Evolutionary conservation across 1,284 basidiomycete genomes (phyloP), one percentile per base, ranked within the genome.

Genomic region (Trichosporon faecale): DNA sequence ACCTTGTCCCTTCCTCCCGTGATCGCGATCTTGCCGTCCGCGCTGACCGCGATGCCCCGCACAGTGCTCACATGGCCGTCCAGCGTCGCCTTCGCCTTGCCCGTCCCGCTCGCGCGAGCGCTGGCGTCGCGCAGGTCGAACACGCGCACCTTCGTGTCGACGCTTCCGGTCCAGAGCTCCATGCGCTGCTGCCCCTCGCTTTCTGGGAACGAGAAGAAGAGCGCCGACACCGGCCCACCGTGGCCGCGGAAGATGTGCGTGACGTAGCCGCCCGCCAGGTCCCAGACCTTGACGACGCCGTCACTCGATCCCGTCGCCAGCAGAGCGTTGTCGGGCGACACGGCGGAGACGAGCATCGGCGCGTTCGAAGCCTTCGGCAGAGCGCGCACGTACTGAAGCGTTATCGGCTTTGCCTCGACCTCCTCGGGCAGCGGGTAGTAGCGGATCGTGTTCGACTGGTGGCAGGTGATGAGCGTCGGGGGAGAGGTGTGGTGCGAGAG

Each of bases 181-280:
- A 95, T 91, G 66, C 86, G 87, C 37, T 74, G 72, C 65, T 74
- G 61, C 44, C 76, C 77, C 63, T 75, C 77, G 14, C 71, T 73
- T 4, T 57, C 89, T 85, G 68, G 90, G 88, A 78, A 91, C 80
- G 91, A 90, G 84, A 96, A 98, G 60, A 88, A 86, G 66, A 97
- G 85, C 9, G 97, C 92, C 72, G 92, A 94, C 76, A 98, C 91
- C 66, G 98, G 92, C 18, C 97, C 96, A 7, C 95, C 97, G 79
- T 98, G 97, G 11, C 96, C 96, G 78, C 92, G 92, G 86, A 98
- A 95, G 14, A 95, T 88, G 82, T 99, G 97, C 0, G 97, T 99
- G 52, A 93, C 89, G 81, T 91, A 95, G 9, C 94, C 96, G 21
- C 90, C 89, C 2, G 87, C 85, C 61, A 96, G 88, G 80, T 98